A percentile compares a stretch with the other conserved stretches of the same genome.
Conservation (phyloP, 2,329 filamentous ascomycete species). For the Colletotrichum chrysophilum region DNA sequence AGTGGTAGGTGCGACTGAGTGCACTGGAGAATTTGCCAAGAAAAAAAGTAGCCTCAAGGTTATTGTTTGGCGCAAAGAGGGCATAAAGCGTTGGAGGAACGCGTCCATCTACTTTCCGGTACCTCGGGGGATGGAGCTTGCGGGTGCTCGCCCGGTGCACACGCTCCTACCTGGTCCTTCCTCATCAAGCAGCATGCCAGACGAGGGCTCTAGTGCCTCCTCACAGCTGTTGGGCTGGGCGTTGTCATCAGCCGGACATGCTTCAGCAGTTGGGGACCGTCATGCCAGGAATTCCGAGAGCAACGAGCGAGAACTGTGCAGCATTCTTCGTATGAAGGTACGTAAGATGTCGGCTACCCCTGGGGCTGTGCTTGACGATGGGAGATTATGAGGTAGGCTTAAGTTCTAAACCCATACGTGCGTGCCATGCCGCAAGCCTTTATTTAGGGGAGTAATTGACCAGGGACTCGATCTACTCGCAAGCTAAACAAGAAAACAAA, state of each 20-base stretch:
- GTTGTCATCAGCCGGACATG: neutral
- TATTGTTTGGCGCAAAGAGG: neutral
- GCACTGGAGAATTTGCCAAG: neutral
- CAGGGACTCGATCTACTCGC: neutral
- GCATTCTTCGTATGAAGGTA: neutral
- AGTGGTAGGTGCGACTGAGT: neutral
- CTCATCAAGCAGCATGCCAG: constrained; percentile 6
- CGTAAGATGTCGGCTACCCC: constrained; percentile 1
- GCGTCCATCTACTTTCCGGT: neutral
- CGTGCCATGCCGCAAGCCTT: neutral
- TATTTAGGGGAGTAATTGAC: neutral
- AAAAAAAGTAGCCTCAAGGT: neutral
- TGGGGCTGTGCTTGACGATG: constrained; percentile 11
- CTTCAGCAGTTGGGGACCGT: neutral
- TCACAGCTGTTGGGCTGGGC: neutral
- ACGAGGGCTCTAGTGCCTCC: neutral
- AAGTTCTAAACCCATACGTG: neutral
- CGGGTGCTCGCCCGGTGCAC: neutral
- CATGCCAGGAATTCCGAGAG: neutral
- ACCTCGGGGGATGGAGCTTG: neutral
- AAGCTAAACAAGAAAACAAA: neutral
- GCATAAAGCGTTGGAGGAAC: neutral
- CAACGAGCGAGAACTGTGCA: neutral
- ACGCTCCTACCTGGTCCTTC: neutral
- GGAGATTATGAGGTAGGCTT: constrained; percentile 6